Percentiles rank a stretch among this genome's conserved stretches.
These are phyloP conservation scores for Cyberlindnera amylophila DNA, from an alignment of 805 yeast genomes.

Conservation along the genomic window DNA sequence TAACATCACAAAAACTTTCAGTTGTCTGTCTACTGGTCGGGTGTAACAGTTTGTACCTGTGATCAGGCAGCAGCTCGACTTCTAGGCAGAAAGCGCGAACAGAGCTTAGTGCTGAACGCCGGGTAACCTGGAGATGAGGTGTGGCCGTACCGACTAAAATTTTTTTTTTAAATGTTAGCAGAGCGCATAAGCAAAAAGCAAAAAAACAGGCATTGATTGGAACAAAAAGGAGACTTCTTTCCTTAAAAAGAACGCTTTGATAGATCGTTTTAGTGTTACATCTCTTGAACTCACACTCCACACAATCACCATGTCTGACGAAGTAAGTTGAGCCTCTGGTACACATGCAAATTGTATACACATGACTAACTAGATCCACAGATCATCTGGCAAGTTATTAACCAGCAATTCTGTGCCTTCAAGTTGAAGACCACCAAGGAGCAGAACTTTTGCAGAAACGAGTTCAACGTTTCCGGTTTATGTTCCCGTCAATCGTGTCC, in stretches of 20 bases:
- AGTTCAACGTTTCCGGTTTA: constrained; percentile 91
- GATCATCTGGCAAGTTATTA: constrained; percentile 96
- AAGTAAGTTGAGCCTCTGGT: constrained; percentile 22
- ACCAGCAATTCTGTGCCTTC: constrained; percentile 93
- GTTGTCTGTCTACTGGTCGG: too few relatives aligned
- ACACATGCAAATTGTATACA: too few relatives aligned
- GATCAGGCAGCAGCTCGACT: too few relatives aligned
- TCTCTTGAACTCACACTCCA: constrained; percentile 1
- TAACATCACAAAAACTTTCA: too few relatives aligned
- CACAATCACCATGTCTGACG: constrained; percentile 23
- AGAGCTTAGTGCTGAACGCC: too few relatives aligned
- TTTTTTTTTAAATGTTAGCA: constrained; percentile 8
- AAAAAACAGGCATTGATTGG: constrained; percentile 11
- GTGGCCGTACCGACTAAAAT: constrained; percentile 16
- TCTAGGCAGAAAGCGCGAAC: too few relatives aligned
- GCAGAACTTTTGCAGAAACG: constrained; percentile 92
- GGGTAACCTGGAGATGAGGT: constrained; percentile 19
- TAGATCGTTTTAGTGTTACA: too few relatives aligned
- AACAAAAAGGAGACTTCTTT: constrained; percentile 1
- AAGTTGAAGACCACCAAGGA: constrained; percentile 84
- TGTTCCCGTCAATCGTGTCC: constrained; percentile 96
- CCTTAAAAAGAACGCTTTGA: neutral
- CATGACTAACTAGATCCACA: constrained; percentile 30
- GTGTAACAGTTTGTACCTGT: too few relatives aligned
- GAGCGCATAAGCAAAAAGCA: constrained; percentile 8